Base-by-base conservation (phyloP, 768 basidiomycete genomes). In the Dacryopinax spathularia region DNA sequence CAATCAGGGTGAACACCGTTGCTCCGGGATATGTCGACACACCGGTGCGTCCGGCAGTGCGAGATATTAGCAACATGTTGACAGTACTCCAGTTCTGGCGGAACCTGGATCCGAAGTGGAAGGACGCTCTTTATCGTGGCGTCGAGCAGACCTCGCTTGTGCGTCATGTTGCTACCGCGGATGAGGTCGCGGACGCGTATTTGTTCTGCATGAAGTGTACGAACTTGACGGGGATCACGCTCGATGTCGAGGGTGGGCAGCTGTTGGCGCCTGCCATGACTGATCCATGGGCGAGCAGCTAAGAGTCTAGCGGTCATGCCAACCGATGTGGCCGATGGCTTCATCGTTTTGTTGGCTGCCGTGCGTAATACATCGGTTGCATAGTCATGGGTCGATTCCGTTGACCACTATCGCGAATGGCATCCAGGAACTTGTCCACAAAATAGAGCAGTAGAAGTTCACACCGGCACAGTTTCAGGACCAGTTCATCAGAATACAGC, bases 121-220 rank as follows among this genome's bases (percentile, higher is more conserved):
- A 48, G 63, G 34, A 10, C 36, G 34, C 66, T 6, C 63, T 62
- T 18, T 27, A 29, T 5, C 4, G 33, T 4, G 63, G 56, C 12
- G 64, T 61, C 12, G 64, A 43, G 16, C 29, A 34, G 16, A 56
- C 48, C 9, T 36, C 65, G 3, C 61, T 66, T 2, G 63, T 68
- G 7, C 56, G 61, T 33, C 66, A 65, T 33, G 62, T 68, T 33
- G 63, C 61, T 0, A 29, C 59, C 2, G 61, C 67, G 15, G 43
- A 64, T 10, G 67, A 65, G 66, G 61, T 68, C 64, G 67, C 67
- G 3, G 66, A 68, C 35, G 67, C 67, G 34, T 68, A 68, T 44
- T 34, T 68, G 12, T 68, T 68, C 59, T 48, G 62, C 22, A 68
- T 68, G 67, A 66, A 68, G 66, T 68, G 61, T 29, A 29, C 10